A percentile compares a stretch with the other conserved stretches of the same genome.
These are phyloP conservation scores for Antrodiella citrinella DNA, from an alignment of 768 basidiomycete species.

Conservation along the genomic window DNA sequence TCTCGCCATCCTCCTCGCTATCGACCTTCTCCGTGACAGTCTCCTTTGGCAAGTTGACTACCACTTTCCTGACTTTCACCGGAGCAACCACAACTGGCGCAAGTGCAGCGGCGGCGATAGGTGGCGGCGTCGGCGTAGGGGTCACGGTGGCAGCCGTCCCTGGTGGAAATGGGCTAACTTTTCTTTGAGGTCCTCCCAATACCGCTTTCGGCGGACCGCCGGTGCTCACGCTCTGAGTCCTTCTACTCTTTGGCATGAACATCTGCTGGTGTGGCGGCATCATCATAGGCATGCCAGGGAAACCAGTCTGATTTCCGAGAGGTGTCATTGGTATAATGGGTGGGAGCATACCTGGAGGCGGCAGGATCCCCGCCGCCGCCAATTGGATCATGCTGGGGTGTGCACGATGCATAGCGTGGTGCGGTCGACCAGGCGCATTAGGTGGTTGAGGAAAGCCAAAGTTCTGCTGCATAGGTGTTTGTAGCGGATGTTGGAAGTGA, in stretches of 20 bases:
- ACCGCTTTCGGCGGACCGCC: slow-evolving; percentile 88
- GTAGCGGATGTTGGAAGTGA: slow-evolving; percentile 34
- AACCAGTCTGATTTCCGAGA: slow-evolving; percentile 51
- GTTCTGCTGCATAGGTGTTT: slow-evolving; percentile 62
- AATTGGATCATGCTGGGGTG: slow-evolving; percentile 58
- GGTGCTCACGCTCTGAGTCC: slow-evolving; percentile 59
- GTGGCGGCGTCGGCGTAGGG: too few species aligned
- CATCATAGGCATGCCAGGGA: slow-evolving; percentile 37
- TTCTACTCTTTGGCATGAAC: slow-evolving; percentile 53
- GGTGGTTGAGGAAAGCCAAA: slow-evolving; percentile 50
- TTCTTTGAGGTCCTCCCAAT: slow-evolving; percentile 72
- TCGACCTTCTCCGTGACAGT: slow-evolving; percentile 31
- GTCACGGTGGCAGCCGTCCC: slow-evolving; percentile 20
- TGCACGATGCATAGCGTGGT: slow-evolving; percentile 37
- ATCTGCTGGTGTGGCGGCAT: slow-evolving; percentile 33
- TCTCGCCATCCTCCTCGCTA: too few species aligned
- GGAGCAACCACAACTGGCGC: slow-evolving; percentile 6
- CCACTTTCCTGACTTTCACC: slow-evolving; percentile 54
- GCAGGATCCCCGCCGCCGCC: slow-evolving; percentile 50
- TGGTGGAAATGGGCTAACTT: slow-evolving; percentile 60
- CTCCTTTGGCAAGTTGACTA: slow-evolving; percentile 71
- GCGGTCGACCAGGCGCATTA: slow-evolving; percentile 42
- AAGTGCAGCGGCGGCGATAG: slow-evolving; percentile 16
- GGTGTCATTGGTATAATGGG: slow-evolving; percentile 43
- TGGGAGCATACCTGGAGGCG: slow-evolving; percentile 34